A percentile compares a stretch with the other conserved stretches of the same genome.
These are phyloP conservation scores for Colletotrichum lini DNA, from an alignment of 2,329 filamentous ascomycete species.

Conservation along the genomic window DNA sequence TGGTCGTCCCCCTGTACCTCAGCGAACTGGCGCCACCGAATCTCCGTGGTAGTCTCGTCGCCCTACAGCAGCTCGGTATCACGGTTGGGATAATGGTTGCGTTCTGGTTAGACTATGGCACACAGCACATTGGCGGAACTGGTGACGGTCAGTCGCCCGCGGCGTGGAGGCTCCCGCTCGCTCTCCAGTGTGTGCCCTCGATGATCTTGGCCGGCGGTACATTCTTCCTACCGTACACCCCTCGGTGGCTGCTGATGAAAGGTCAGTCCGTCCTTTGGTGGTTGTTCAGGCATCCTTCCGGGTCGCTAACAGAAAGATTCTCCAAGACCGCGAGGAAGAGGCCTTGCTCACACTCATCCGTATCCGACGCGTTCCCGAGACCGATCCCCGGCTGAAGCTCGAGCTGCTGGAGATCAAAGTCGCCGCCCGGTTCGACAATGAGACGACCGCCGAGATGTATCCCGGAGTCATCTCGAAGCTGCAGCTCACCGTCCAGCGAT, in stretches of 20 bases:
- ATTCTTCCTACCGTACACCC: constrained; percentile 63
- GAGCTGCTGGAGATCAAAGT: constrained; percentile 56
- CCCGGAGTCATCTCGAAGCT: constrained; percentile 43
- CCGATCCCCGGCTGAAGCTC: constrained; percentile 47
- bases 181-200: constrained; percentile 63
- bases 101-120: constrained; percentile 60
- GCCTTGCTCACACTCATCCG: constrained; percentile 50
- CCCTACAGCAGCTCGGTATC: constrained; percentile 59
- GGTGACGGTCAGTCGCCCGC: constrained; percentile 59
- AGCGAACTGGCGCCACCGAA: constrained; percentile 64
- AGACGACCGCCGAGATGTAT: constrained; percentile 47
- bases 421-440: constrained; percentile 54
- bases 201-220: constrained; percentile 69
- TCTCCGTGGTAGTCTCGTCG: constrained; percentile 63
- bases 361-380: constrained; percentile 52
- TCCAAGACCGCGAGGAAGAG: constrained; percentile 47
- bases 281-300: not conserved
- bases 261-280: not conserved
- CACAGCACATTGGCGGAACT: constrained; percentile 58
- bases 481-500: constrained; percentile 42
- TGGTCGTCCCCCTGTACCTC: constrained; percentile 57
- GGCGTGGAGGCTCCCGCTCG: constrained; percentile 64
- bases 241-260: constrained; percentile 52
- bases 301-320: not conserved
- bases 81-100: constrained; percentile 59